phyloP scores from a whole-genome alignment of 78 protist species.

The Acrasis kona region DNA sequence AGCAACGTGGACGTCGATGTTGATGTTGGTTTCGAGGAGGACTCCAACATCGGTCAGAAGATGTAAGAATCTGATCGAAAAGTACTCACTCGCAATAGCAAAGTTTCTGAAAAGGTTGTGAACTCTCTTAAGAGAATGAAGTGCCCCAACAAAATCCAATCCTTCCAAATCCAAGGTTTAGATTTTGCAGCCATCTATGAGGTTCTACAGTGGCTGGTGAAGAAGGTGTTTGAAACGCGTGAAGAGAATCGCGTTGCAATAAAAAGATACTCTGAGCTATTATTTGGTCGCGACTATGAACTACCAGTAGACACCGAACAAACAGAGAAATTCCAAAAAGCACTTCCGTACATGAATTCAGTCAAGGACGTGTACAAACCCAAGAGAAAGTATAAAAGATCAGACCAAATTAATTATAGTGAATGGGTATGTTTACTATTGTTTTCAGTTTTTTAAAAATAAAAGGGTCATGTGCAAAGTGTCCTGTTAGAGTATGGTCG shows the following conservation, averaged over 20 bases:
- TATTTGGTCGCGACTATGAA: slow-evolving; percentile 34
- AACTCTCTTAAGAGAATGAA: slow-evolving; percentile 65
- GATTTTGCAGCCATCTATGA: slow-evolving; percentile 63
- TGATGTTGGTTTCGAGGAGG: slow-evolving; percentile 74
- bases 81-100: slow-evolving; percentile 62
- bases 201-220: slow-evolving; percentile 86
- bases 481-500: slow-evolving; percentile 40
- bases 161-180: slow-evolving; percentile 81
- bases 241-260: slow-evolving; percentile 58
- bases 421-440: no score
- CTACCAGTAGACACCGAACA: slow-evolving; percentile 39
- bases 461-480: slow-evolving; percentile 8
- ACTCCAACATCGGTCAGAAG: slow-evolving; percentile 55
- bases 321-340: neutral
- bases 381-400: no score
- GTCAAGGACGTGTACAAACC: neutral
- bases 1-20: slow-evolving; percentile 70
- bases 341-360: neutral
- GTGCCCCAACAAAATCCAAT: slow-evolving; percentile 69
- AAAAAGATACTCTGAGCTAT: slow-evolving; percentile 41
- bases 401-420: no score
- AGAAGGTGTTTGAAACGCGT: slow-evolving; percentile 62
- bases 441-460: no score
- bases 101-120: slow-evolving; percentile 55
- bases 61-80: slow-evolving; percentile 48